Base-by-base conservation (phyloP, 2,329 filamentous ascomycete species). In the Trichoderma polysporum region DNA sequence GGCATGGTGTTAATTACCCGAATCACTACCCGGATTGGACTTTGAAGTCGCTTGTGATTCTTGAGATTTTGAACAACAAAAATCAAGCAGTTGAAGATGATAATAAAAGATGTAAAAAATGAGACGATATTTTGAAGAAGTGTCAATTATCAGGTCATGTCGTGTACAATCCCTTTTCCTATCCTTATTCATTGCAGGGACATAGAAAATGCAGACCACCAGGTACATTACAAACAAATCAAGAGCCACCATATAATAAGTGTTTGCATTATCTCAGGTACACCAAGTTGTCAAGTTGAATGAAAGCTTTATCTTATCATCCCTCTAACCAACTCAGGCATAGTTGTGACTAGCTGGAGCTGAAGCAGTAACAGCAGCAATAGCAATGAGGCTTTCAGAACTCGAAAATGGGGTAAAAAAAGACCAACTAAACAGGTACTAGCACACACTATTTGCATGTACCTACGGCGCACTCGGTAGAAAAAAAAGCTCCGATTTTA, bases 251-350 rank as follows among this genome's bases (percentile, higher is more conserved):
- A n/a, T n/a, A n/a, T n/a, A n/a, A n/a, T n/a, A n/a, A n/a, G n/a
- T n/a, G n/a, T n/a, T n/a, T n/a, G n/a, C n/a, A n/a, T n/a, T n/a
- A n/a, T n/a, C n/a, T n/a, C 8, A 45, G n/a, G n/a, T 19, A 9
- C 41, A 4, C 41, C 41, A 45, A n/a, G n/a, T n/a, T n/a, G n/a
- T 45, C 41, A 45, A n/a, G n/a, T n/a, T 19, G 12, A 19, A 17
- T 45, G 3, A 45, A 19, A 22, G 50, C 60, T 64, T 56, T 64
- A 64, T 64, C 60, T 64, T 56, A 64, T 64, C 60, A n/a, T n/a
- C 8, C 47, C 59, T 35, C 50, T 64, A 64, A 25, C 60, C 60
- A 27, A 27, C 60, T 47, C 50, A n/a, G 50, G 60, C 50, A 33
- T 63, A 62, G 59, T 12, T 17, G 15, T 17, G 17, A 27, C n/a